A percentile compares a stretch with the other conserved stretches of the same genome.
Conservation (phyloP, 345 rosid genomes). For the Eucalyptus cloeziana region DNA sequence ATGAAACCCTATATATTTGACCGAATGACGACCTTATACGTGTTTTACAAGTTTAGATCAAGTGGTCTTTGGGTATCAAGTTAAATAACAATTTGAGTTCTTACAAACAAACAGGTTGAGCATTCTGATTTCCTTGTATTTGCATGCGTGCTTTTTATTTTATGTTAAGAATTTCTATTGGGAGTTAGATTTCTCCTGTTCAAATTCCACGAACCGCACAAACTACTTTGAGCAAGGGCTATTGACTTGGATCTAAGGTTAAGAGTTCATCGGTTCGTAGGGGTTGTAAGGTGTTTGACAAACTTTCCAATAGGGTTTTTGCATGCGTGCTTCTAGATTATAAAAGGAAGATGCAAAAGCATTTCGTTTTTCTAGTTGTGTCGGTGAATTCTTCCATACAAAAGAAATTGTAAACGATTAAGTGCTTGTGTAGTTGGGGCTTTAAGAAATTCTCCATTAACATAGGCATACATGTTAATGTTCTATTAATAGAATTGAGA, state of each 20-base stretch:
- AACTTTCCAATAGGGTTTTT: neutral
- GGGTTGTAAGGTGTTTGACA: neutral
- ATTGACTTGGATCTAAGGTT: fast-evolving
- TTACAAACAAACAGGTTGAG: fast-evolving
- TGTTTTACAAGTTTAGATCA: neutral
- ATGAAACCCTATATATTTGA: neutral
- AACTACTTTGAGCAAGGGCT: neutral
- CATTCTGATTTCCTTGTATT: neutral
- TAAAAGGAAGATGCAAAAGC: neutral
- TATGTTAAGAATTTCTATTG: too few species aligned
- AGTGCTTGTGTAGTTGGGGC: neutral
- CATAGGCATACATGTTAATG: neutral
- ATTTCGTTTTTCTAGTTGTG: fast-evolving
- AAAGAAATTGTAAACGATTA: neutral
- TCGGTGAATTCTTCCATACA: neutral
- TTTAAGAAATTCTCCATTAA: neutral
- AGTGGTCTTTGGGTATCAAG: fast-evolving
- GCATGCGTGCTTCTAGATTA: neutral
- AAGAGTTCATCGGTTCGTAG: neutral
- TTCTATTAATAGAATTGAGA: neutral
- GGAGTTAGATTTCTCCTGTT: neutral
- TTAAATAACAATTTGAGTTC: neutral
- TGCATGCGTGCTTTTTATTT: neutral
- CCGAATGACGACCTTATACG: fast-evolving
- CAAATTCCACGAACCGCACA: fast-evolving